Base-by-base conservation (phyloP, 495 filamentous ascomycete species). In the Neurospora sp. region DNA sequence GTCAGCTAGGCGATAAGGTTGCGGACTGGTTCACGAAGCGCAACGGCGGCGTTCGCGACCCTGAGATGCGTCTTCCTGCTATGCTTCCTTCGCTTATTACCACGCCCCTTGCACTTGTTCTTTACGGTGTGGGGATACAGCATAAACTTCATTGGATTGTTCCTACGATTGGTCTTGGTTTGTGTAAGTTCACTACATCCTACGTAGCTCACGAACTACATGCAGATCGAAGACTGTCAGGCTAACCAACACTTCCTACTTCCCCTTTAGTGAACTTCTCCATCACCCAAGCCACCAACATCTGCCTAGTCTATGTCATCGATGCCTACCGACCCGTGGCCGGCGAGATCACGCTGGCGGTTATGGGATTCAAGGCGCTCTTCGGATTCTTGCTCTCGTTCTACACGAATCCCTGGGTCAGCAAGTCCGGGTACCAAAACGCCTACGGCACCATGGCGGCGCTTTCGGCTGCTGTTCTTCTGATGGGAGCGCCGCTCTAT, bases 351-450 rank as follows among this genome's bases (percentile, higher is more conserved):
- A 85, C 84, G 8, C 81, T 89, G 4, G 80, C 85, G 2, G 82
- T 85, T 5, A 82, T 88, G 35, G 85, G 83, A 4, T 89, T 88
- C 77, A 89, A 89, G 78, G 81, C 84, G 35, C 78, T 85, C 12
- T 88, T 88, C 76, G 87, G 86, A n/a, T 89, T 89, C 75, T 81
- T 88, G 11, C 80, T 89, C 35, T 87, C 86, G 2, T 89, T 89
- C 70, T 89, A 88, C 77, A 89, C 86, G 12, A 89, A 88, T 71
- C 85, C 85, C 0, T 88, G 87, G 88, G 84, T 87, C n/a, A 78
- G 81, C n/a, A 71, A 82, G 72, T 78, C 81, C 5, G 87, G 87
- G 2, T 89, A 89, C 69, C 72, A 79, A 35, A 78, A 82, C 73
- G 85, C 86, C 10, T 89, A 85, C 75, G 86, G 87, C 11, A 78